A percentile compares a stretch with the other conserved stretches of the same genome.
These are phyloP conservation scores for Vanrija pseudolonga DNA, from an alignment of 1,284 basidiomycete species.

Conservation along the genomic window DNA sequence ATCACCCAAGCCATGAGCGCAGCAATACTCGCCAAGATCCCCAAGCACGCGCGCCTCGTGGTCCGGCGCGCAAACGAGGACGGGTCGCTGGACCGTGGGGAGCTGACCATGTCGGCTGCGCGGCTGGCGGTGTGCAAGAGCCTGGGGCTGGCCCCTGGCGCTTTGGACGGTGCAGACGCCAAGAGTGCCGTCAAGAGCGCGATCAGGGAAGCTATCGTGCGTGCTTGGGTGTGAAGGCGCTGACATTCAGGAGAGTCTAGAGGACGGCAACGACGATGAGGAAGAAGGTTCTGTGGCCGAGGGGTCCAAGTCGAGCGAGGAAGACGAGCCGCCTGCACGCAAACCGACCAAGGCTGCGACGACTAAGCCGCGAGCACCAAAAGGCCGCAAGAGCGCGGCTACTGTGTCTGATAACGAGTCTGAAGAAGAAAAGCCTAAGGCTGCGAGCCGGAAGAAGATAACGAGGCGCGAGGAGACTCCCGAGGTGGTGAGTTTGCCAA, in stretches of 20 bases:
- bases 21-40: background rate
- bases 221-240: slow-evolving; percentile 5
- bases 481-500: no score
- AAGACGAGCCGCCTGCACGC: background rate
- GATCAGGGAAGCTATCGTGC: slow-evolving; percentile 40
- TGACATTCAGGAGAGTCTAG: background rate
- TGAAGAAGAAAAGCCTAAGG: no score
- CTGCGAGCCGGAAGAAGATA: no score
- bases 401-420: no score
- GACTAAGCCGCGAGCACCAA: background rate
- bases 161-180: slow-evolving; percentile 21
- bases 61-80: slow-evolving; percentile 22
- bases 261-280: slow-evolving; percentile 6
- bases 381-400: background rate
- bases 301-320: background rate
- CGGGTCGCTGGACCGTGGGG: slow-evolving; percentile 26
- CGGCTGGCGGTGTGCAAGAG: slow-evolving; percentile 16
- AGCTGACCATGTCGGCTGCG: slow-evolving; percentile 33
- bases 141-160: slow-evolving; percentile 25
- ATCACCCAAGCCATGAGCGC: background rate
- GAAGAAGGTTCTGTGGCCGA: background rate
- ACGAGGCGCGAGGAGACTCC: no score
- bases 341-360: background rate
- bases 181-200: slow-evolving; percentile 46
- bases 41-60: slow-evolving; percentile 6